Percentiles rank a stretch among this genome's conserved stretches.
Evolutionary conservation across 2,329 filamentous ascomycete genomes (phyloP).

Genomic region (Fusarium algeriense): DNA sequence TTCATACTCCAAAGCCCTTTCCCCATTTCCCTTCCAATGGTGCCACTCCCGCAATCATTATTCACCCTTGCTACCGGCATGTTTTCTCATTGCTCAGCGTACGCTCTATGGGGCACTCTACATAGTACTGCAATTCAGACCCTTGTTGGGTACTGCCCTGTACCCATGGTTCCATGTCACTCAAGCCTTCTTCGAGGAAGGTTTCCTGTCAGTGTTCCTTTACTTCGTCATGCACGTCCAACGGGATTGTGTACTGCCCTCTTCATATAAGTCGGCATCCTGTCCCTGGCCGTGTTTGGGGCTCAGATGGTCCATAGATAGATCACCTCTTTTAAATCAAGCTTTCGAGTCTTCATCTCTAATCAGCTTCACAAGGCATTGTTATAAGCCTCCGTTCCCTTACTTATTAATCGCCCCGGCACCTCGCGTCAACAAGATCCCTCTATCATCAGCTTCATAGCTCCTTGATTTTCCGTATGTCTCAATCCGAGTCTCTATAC

Average conservation of each 20-base stretch:
- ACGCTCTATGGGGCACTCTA: constrained; percentile 36
- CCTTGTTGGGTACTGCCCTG: constrained; percentile 44
- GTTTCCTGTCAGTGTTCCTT: constrained; percentile 45
- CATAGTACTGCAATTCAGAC: constrained; percentile 41
- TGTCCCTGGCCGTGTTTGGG: constrained; percentile 48
- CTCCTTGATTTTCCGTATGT: constrained; percentile 47
- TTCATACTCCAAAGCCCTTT: constrained; percentile 31
- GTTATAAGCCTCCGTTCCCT: constrained; percentile 39
- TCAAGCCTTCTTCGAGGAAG: constrained; percentile 46
- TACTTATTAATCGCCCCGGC: constrained; percentile 35
- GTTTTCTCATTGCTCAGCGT: constrained; percentile 45
- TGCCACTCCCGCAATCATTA: constrained; percentile 46
- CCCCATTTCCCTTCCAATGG: constrained; percentile 40
- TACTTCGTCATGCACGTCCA: constrained; percentile 49
- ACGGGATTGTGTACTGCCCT: constrained; percentile 44
- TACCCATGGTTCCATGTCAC: constrained; percentile 44
- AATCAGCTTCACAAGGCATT: constrained; percentile 38
- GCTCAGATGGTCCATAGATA: constrained; percentile 50
- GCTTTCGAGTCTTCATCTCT: constrained; percentile 41
- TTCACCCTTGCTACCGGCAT: constrained; percentile 40
- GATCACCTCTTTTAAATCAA: constrained; percentile 43
- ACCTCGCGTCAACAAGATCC: constrained; percentile 38
- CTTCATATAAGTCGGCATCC: constrained; percentile 51
- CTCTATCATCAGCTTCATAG: constrained; percentile 36
- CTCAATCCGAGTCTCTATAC: constrained; percentile 47